Evolutionary conservation across 495 filamentous ascomycete species (phyloP).

Genomic region (Penicillium taxi): DNA sequence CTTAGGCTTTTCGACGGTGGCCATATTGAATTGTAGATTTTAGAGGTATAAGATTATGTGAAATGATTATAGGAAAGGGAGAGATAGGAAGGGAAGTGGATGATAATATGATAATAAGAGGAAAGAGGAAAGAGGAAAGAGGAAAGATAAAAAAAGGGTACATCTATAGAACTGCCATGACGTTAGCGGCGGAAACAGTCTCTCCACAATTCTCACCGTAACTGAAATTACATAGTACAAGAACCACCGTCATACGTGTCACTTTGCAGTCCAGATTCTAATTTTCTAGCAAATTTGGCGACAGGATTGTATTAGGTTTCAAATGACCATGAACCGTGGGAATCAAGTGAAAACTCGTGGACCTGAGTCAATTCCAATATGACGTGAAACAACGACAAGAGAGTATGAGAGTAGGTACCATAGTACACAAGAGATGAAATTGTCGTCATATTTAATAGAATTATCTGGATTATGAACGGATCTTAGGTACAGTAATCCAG

Average conservation of each 20-base stretch:
- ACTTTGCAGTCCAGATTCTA: no score
- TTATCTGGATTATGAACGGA: no score
- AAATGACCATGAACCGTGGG: no score
- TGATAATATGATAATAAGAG: background rate
- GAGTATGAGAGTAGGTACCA: no score
- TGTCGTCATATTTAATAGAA: no score
- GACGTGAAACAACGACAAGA: no score
- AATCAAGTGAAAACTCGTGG: no score
- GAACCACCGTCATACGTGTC: constrained; percentile 9
- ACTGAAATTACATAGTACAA: background rate
- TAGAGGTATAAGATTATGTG: background rate
- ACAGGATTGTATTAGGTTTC: no score
- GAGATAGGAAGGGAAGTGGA: constrained; percentile 1
- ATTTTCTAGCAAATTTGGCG: no score
- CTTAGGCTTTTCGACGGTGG: constrained; percentile 33
- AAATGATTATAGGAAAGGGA: background rate
- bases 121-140: constrained; percentile 5
- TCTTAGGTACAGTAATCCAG: no score
- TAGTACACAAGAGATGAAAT: no score
- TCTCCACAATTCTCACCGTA: background rate
- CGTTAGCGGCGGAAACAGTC: constrained; percentile 18
- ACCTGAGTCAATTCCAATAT: no score
- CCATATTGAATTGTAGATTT: constrained; percentile 20
- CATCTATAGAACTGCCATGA: constrained; percentile 14
- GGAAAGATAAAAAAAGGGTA: constrained; percentile 6